A percentile compares a stretch with the other conserved stretches of the same genome.
These are phyloP conservation scores for Protea cynaroides DNA, from an alignment of 164 flowering plant genomes.

Conservation along the genomic window DNA sequence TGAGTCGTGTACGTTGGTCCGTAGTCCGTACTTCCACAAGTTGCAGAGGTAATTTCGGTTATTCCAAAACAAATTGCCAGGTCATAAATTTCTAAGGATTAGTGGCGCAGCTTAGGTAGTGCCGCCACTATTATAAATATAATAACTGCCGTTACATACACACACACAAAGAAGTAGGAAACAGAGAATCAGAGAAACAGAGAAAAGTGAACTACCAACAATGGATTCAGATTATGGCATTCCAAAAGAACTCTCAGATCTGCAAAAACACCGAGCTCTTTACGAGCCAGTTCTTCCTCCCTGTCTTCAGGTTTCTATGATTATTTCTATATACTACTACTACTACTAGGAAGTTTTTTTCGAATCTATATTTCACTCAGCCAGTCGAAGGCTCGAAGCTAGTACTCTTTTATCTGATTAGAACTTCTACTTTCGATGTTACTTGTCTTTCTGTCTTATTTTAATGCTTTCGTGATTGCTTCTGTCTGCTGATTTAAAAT, in stretches of 20 bases:
- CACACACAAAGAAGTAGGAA: not conserved
- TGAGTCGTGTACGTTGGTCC: too few relatives aligned
- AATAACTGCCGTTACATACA: not conserved
- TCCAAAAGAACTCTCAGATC: constrained; percentile 84
- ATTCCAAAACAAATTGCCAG: too few relatives aligned
- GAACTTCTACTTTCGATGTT: too few relatives aligned
- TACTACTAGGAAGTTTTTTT: too few relatives aligned
- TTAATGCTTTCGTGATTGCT: too few relatives aligned
- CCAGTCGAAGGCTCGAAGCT: too few relatives aligned
- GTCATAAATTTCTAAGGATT: too few relatives aligned
- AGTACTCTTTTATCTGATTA: too few relatives aligned
- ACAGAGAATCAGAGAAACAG: constrained; percentile 5
- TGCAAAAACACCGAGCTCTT: constrained; percentile 67
- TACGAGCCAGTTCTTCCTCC: constrained; percentile 92
- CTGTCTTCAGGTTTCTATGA: constrained; percentile 75
- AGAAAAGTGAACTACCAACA: not conserved
- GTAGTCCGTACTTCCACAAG: too few relatives aligned
- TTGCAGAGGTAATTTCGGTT: too few relatives aligned
- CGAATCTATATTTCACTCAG: too few relatives aligned
- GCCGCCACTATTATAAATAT: constrained; percentile 3
- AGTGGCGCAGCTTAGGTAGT: constrained; percentile 10
- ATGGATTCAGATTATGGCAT: constrained; percentile 97
- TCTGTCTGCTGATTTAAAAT: not conserved
- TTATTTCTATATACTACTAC: not conserved
- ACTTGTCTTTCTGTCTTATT: not conserved